Conservation (phyloP, 129 eudicot species). For the Apium graveolens region DNA sequence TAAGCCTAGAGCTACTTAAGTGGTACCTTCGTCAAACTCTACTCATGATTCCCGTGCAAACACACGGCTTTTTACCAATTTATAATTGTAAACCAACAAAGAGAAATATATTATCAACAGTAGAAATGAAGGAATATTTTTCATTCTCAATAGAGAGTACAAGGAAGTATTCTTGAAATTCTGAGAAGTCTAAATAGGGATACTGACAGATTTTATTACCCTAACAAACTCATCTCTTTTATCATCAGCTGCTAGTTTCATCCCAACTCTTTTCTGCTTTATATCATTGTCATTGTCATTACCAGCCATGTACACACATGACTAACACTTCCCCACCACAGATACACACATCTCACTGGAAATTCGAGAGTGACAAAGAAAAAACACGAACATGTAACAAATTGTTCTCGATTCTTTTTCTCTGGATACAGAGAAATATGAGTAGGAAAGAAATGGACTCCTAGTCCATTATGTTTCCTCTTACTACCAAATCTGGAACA, state of each 20-base stretch:
- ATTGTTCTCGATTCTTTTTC: too few relatives aligned
- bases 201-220: too few relatives aligned
- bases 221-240: not conserved
- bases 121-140: not conserved
- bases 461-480: not conserved
- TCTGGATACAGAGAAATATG: too few relatives aligned
- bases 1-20: too few relatives aligned
- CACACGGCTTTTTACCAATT: too few relatives aligned
- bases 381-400: too few relatives aligned
- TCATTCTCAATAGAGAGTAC: not conserved
- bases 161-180: not conserved
- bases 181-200: too few relatives aligned
- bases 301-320: not conserved
- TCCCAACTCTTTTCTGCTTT: not conserved
- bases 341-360: not conserved
- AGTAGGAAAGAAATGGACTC: not conserved
- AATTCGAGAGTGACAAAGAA: not conserved
- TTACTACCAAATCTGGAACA: not conserved
- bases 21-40: too few relatives aligned
- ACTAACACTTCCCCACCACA: not conserved
- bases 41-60: too few relatives aligned
- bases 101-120: too few relatives aligned
- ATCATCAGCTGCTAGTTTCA: not conserved
- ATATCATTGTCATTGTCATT: not conserved
- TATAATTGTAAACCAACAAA: too few relatives aligned